phyloP scores from a whole-genome alignment of 352 stramenopile species.

The Globisporangium iwayamae region DNA sequence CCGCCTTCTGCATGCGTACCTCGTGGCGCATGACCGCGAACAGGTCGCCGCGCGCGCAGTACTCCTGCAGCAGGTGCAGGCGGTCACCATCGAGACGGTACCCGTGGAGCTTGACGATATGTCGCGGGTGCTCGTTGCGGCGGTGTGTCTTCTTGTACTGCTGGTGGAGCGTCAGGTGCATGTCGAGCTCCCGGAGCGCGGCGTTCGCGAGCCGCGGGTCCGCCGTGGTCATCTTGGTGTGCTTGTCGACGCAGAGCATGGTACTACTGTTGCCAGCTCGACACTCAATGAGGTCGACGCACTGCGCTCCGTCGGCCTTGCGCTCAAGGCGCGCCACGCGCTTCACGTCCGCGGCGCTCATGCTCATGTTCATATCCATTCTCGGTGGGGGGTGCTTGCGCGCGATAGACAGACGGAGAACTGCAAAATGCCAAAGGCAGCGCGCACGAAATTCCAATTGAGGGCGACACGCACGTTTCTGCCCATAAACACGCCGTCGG shows the following conservation, averaged over 20 bases:
- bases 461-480: neutral
- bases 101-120: slow-evolving; percentile 48
- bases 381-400: neutral
- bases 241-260: slow-evolving; percentile 54
- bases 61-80: slow-evolving; percentile 64
- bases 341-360: neutral
- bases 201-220: slow-evolving; percentile 23
- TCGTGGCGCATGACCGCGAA: slow-evolving; percentile 52
- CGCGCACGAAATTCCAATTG: neutral
- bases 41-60: slow-evolving; percentile 61
- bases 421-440: neutral
- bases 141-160: slow-evolving; percentile 4
- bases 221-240: slow-evolving; percentile 39
- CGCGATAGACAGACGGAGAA: neutral
- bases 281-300: slow-evolving; percentile 56
- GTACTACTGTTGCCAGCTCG: neutral
- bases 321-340: slow-evolving; percentile 31
- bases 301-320: slow-evolving; percentile 30
- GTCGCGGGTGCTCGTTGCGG: slow-evolving; percentile 1
- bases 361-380: neutral
- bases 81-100: slow-evolving; percentile 48
- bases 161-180: slow-evolving; percentile 47
- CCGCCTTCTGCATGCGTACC: slow-evolving; percentile 36
- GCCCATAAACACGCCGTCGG: neutral
- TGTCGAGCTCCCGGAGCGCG: slow-evolving; percentile 63